phyloP scores from a whole-genome alignment of 371 early-diverging fungal species.

The Mucor ambiguus region DNA sequence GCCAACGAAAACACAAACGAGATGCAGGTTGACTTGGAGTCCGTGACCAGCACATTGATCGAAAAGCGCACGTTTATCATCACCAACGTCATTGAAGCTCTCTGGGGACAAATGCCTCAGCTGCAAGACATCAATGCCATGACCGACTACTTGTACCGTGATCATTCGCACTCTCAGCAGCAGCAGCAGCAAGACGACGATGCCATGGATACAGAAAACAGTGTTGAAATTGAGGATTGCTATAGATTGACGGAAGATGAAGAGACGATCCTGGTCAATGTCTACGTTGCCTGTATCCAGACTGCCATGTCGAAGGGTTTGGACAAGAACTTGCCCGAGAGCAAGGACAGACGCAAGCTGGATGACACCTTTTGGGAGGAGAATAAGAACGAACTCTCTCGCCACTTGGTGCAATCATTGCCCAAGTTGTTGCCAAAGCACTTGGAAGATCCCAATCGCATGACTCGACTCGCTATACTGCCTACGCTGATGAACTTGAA shows the following conservation, averaged over 20 bases:
- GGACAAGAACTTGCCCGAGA: constrained; percentile 24
- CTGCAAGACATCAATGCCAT: constrained; percentile 59
- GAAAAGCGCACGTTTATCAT: constrained; percentile 36
- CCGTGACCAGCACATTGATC: constrained; percentile 5
- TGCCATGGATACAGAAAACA: constrained; percentile 8
- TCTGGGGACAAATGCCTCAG: constrained; percentile 54
- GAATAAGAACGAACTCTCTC: constrained; percentile 51
- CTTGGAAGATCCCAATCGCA: constrained; percentile 53
- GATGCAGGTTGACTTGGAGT: constrained; percentile 21
- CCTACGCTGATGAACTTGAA: constrained; percentile 63
- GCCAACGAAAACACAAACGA: constrained; percentile 21
- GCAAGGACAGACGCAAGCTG: constrained; percentile 25
- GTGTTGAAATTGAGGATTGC: constrained; percentile 30
- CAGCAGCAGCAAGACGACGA: constrained; percentile 10
- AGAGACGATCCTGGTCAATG: constrained; percentile 63
- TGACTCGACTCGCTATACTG: constrained; percentile 57
- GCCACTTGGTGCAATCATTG: constrained; percentile 55
- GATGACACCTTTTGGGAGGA: constrained; percentile 31
- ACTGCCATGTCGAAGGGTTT: constrained; percentile 36
- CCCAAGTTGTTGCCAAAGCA: constrained; percentile 73
- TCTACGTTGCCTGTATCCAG: constrained; percentile 50
- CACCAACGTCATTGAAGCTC: constrained; percentile 53
- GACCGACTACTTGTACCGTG: constrained; percentile 60
- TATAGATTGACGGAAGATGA: constrained; percentile 64
- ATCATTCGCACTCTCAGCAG: constrained; percentile 47